Base-by-base conservation (phyloP, 2,329 filamentous ascomycete genomes). In the Cladophialophora exuberans region DNA sequence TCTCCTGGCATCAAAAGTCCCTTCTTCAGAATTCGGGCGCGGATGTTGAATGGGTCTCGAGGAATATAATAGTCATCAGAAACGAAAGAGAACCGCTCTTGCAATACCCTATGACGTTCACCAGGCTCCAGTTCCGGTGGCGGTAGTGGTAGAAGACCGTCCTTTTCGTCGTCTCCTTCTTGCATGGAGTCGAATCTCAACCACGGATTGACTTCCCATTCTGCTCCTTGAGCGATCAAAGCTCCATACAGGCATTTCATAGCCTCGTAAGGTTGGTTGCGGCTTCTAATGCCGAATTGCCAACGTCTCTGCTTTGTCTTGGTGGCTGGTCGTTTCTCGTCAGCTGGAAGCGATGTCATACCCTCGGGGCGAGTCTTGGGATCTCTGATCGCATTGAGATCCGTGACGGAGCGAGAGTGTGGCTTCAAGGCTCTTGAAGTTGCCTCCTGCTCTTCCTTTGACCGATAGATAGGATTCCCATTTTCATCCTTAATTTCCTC, bases 221-320 rank as follows among this genome's bases (percentile, higher is more conserved):
- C 86, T 10, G 92, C 94, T 26, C 90, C 92, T 66, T 97, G 86
- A 63, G 92, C 92, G 57, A 86, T 80, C 38, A 99, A 77, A 0
- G 94, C 92, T 70, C 93, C 91, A 78, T 97, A 97, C 52, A 99
- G 94, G 66, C 93, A 97, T 22, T 96, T 78, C 72, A 99, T 88
- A 0, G 94, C 94, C 71, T 99, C 94, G 66, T 92, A 90, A 0
- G 94, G 94, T 52, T 90, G 88, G 67, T 97, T 99, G 44, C 94
- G 85, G 41, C 90, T 96, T 31, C 94, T 84, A 59, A 99, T 99
- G 53, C 94, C 94, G 69, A 99, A 99, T 70, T 99, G 94, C 94
- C 94, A 99, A 62, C 93, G 90, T 13, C 92, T 89, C 1, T 88
- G 88, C 67, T 89, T 91, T 4, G 80, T 74, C 70, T 72, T 72